These are phyloP conservation scores for Diaporthe velutina DNA, from an alignment of 2,329 filamentous ascomycete species.

Conservation along the genomic window DNA sequence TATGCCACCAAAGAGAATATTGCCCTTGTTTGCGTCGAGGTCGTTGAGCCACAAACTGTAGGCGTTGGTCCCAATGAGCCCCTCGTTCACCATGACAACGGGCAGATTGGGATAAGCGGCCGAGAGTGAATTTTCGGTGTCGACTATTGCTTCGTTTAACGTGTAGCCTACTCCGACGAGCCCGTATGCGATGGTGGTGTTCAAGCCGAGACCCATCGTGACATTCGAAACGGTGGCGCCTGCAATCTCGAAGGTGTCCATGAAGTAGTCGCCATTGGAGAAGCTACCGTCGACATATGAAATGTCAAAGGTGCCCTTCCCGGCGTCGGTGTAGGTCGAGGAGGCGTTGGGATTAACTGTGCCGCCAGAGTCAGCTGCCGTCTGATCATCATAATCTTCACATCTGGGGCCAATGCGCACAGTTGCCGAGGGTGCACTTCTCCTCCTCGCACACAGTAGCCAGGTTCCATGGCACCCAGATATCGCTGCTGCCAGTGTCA, in stretches of 20 bases:
- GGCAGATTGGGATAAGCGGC: conserved; percentile 71
- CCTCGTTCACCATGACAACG: conserved; percentile 71
- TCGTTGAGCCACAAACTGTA: conserved; percentile 80
- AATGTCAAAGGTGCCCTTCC: conserved; percentile 65
- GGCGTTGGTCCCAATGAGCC: conserved; percentile 74
- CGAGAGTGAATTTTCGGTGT: conserved; percentile 43
- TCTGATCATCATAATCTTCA: background rate
- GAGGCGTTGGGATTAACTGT: conserved; percentile 62
- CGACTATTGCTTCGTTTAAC: conserved; percentile 64
- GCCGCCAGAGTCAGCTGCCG: conserved; percentile 27
- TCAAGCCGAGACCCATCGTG: conserved; percentile 69
- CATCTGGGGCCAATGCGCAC: conserved; percentile 53
- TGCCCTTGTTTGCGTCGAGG: conserved; percentile 72
- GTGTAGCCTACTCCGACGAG: conserved; percentile 73
- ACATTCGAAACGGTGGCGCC: conserved; percentile 64
- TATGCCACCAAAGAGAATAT: conserved; percentile 84
- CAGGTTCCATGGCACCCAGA: conserved; percentile 66
- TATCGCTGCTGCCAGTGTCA: conserved; percentile 76
- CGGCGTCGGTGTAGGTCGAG: conserved; percentile 58
- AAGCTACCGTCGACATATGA: conserved; percentile 72
- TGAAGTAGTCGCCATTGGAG: conserved; percentile 69
- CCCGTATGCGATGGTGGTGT: conserved; percentile 69
- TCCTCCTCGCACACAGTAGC: conserved; percentile 54
- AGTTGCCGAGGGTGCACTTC: conserved; percentile 60
- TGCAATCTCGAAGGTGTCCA: conserved; percentile 68